phyloP scores from a whole-genome alignment of 805 yeast genomes.

The Ogataea philodendri region DNA sequence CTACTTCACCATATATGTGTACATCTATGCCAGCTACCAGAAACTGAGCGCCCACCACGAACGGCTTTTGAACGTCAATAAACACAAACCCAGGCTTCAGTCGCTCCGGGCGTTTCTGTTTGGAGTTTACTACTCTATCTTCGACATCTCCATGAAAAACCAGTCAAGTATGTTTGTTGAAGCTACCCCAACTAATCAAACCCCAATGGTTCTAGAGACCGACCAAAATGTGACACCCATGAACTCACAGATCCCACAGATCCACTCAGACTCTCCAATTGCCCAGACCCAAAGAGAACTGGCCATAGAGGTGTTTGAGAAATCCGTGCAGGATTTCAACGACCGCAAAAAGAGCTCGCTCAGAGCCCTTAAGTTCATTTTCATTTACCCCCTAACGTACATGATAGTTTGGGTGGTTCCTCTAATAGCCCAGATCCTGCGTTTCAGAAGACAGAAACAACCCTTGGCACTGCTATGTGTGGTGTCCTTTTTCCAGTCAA shows the following conservation, averaged over 20 bases:
- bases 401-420: constrained; percentile 20
- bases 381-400: constrained; percentile 22
- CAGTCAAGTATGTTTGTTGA: too few species aligned
- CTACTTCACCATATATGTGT: constrained; percentile 23
- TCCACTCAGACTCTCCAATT: neutral
- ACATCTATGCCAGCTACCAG: constrained; percentile 15
- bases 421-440: constrained; percentile 15
- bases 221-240: too few species aligned
- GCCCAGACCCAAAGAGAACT: constrained; percentile 11
- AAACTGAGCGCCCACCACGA: constrained; percentile 16
- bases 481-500: constrained; percentile 18
- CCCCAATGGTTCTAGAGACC: too few species aligned
- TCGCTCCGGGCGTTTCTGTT: too few species aligned
- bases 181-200: too few species aligned
- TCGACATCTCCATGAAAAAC: constrained; percentile 13
- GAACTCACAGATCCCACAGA: too few species aligned
- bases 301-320: constrained; percentile 13
- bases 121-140: constrained; percentile 20
- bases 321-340: constrained; percentile 21
- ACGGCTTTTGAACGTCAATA: too few species aligned
- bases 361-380: constrained; percentile 17
- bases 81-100: too few species aligned
- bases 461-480: constrained; percentile 12
- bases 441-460: constrained; percentile 10
- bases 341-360: constrained; percentile 18